A percentile compares a stretch with the other conserved stretches of the same genome.
These are phyloP conservation scores for Beauveria medogensis DNA, from an alignment of 2,329 filamentous ascomycete species.

Conservation along the genomic window DNA sequence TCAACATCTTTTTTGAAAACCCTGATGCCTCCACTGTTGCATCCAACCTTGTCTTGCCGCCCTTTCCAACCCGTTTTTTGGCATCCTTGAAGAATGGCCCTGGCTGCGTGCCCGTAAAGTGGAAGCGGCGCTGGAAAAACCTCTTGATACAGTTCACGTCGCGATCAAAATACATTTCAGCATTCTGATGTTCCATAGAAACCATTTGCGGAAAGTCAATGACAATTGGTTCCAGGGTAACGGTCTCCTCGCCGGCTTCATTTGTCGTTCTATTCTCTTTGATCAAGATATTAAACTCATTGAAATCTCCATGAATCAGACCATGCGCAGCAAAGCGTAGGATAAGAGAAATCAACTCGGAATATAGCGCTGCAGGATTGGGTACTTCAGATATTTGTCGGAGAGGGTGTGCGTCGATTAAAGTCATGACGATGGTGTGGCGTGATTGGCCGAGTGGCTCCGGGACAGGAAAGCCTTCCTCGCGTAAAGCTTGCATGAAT, in stretches of 20 bases:
- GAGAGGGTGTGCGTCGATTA: constrained; percentile 87
- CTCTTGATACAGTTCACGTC: constrained; percentile 93
- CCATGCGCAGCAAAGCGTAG: constrained; percentile 76
- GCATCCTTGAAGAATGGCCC: constrained; percentile 84
- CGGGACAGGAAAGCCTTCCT: constrained; percentile 84
- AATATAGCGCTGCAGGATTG: constrained; percentile 77
- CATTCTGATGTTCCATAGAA: constrained; percentile 87
- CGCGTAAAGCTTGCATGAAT: constrained; percentile 80
- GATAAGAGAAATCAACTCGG: constrained; percentile 82
- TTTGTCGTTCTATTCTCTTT: constrained; percentile 55
- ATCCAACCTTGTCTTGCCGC: constrained; percentile 65
- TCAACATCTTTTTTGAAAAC: constrained; percentile 94
- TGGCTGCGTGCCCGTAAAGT: constrained; percentile 71
- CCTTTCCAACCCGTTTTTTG: constrained; percentile 61
- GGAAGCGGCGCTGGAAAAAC: constrained; percentile 84
- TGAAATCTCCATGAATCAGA: constrained; percentile 95
- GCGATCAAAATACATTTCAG: constrained; percentile 94
- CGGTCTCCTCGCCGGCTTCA: constrained; percentile 31
- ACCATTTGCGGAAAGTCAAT: constrained; percentile 99
- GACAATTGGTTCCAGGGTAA: constrained; percentile 65
- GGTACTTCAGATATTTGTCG: constrained; percentile 80
- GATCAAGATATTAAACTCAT: constrained; percentile 97
- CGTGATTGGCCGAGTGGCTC: constrained; percentile 81
- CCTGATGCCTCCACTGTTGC: constrained; percentile 86
- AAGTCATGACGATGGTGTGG: constrained; percentile 92